phyloP scores from a whole-genome alignment of 495 filamentous ascomycete genomes.

The Xylaria scruposa region DNA sequence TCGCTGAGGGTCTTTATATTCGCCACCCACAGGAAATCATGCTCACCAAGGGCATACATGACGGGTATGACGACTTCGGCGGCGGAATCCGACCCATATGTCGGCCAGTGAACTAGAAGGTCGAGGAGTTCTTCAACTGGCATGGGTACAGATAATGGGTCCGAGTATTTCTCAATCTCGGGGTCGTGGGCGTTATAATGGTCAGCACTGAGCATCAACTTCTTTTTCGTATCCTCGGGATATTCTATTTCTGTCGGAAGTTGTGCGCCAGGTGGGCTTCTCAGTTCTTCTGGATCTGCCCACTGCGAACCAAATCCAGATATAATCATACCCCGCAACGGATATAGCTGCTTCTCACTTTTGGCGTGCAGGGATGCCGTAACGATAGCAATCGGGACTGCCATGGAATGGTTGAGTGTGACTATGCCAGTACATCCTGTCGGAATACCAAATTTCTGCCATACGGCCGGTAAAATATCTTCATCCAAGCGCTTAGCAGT shows the following conservation, averaged over 20 bases:
- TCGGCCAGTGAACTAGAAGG: neutral
- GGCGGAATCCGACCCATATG: neutral
- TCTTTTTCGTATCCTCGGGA: neutral
- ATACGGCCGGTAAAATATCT: neutral
- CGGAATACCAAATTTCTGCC: conserved; percentile 1
- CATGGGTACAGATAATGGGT: neutral
- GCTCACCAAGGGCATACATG: neutral
- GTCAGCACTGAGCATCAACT: neutral
- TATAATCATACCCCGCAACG: neutral
- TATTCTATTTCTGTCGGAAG: neutral
- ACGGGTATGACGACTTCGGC: neutral
- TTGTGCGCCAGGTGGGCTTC: neutral
- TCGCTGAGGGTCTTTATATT: neutral
- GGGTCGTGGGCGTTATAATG: neutral
- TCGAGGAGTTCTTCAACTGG: neutral
- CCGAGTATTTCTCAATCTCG: neutral
- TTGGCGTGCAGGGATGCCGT: neutral
- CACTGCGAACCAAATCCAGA: neutral
- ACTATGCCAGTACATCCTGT: neutral
- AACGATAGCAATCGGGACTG: neutral
- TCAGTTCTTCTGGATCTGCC: neutral
- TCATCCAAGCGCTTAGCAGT: neutral
- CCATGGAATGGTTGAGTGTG: neutral
- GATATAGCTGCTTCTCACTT: neutral
- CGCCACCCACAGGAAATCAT: neutral